phyloP scores from a whole-genome alignment of 2,329 filamentous ascomycete species.

The Exophiala oligosperma region DNA sequence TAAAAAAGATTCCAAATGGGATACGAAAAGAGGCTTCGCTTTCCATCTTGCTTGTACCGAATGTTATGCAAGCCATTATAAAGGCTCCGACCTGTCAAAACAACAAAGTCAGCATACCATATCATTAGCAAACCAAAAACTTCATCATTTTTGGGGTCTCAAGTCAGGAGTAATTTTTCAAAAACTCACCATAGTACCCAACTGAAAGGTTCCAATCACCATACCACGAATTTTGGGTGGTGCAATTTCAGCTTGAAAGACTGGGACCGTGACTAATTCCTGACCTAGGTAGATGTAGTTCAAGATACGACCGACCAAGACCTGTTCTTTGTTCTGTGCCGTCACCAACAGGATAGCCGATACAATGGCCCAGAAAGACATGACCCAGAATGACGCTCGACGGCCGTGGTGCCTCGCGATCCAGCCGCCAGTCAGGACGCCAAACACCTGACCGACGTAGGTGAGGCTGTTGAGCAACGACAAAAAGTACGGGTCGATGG shows the following conservation, averaged over 20 bases:
- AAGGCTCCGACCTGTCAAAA: slow-evolving; percentile 11
- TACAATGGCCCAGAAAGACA: slow-evolving; percentile 14
- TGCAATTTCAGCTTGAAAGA: slow-evolving; percentile 15
- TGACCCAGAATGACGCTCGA: slow-evolving; percentile 11
- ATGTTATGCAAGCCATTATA: slow-evolving; percentile 12
- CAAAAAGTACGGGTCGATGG: slow-evolving; percentile 12
- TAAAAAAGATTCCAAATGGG: slow-evolving; percentile 17
- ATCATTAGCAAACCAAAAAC: no score
- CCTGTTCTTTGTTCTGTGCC: slow-evolving; percentile 14
- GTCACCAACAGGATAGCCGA: slow-evolving; percentile 12
- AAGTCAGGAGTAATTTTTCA: no score
- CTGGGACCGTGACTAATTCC: slow-evolving; percentile 14
- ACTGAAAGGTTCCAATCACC: slow-evolving; percentile 16
- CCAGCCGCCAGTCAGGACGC: slow-evolving; percentile 11
- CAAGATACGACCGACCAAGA: slow-evolving; percentile 12
- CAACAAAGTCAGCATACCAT: neutral
- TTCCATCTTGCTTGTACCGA: slow-evolving; percentile 12
- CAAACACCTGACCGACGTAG: slow-evolving; percentile 11
- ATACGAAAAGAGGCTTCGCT: slow-evolving; percentile 10
- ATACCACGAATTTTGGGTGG: slow-evolving; percentile 16
- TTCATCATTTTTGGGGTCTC: no score
- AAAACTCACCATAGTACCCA: slow-evolving; percentile 12
- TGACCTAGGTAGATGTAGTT: slow-evolving; percentile 20
- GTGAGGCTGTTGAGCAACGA: slow-evolving; percentile 15
- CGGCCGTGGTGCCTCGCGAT: slow-evolving; percentile 11